A percentile compares a stretch with the other conserved stretches of the same genome.
phyloP scores from a whole-genome alignment of 2,329 filamentous ascomycete species.

The Penicillium sp. region DNA sequence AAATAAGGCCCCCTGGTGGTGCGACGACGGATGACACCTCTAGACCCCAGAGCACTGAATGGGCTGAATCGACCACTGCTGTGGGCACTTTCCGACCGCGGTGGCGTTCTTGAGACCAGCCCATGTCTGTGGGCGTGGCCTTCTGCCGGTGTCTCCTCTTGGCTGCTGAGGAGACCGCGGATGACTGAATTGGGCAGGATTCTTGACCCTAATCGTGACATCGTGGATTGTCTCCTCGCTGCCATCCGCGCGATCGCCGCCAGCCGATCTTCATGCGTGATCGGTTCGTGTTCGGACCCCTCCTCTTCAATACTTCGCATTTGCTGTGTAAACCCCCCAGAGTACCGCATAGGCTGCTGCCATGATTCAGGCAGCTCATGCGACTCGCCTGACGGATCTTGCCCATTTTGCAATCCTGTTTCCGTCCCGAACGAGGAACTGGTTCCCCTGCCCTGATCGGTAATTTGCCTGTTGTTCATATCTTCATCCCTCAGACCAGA shows the following conservation, averaged over 20 bases:
- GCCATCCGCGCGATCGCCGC: constrained; percentile 39
- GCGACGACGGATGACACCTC: constrained; percentile 44
- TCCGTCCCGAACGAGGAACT: constrained; percentile 21
- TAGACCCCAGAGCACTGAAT: constrained; percentile 42
- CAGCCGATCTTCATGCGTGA: constrained; percentile 35
- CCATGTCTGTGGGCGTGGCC: constrained; percentile 49
- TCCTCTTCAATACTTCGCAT: constrained; percentile 42
- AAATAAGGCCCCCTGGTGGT: constrained; percentile 44
- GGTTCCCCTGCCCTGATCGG: constrained; percentile 31
- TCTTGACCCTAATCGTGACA: constrained; percentile 52
- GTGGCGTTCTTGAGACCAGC: constrained; percentile 40
- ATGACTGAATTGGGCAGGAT: constrained; percentile 51
- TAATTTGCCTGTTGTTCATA: constrained; percentile 35
- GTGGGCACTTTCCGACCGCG: constrained; percentile 37
- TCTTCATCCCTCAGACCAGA: constrained; percentile 36
- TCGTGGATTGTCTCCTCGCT: constrained; percentile 48
- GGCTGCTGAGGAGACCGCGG: constrained; percentile 47
- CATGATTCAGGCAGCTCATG: constrained; percentile 17
- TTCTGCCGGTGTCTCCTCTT: constrained; percentile 50
- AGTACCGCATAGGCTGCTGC: constrained; percentile 21
- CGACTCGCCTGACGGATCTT: constrained; percentile 16
- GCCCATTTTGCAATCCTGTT: constrained; percentile 15
- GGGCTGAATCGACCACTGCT: constrained; percentile 43
- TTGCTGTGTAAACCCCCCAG: constrained; percentile 20
- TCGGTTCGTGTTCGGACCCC: constrained; percentile 35